Evolutionary conservation across 495 filamentous ascomycete genomes (phyloP), one percentile per base, ranked within the genome.

Genomic region (Penicillium pulvis): DNA sequence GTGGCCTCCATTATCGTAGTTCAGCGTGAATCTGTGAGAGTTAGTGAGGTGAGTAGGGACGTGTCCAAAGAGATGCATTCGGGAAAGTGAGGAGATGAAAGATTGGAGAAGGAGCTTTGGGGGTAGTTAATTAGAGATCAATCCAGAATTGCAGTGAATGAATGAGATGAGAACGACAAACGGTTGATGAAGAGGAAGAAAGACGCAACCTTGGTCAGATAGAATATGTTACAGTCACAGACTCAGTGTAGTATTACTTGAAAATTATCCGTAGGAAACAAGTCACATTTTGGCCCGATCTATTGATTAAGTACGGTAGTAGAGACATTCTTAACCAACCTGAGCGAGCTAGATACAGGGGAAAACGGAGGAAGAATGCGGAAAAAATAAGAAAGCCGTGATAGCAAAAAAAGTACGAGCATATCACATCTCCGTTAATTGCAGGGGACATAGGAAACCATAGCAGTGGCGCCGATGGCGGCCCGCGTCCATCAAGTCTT

Each of bases 251-350:
- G 8, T n/a, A 36, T 52, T 36, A 36, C 50, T 28, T 5, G 6
- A n/a, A 64, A 60, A 63, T 51, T 55, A 67, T 56, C 68, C 71
- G 57, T 66, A 68, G 63, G 69, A 53, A 75, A 73, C 62, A 69
- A 73, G 68, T 72, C 71, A 75, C 65, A 75, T 76, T 77, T 77
- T 71, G 65, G 73, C 74, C 64, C 76, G 59, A 63, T 64, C 73
- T 74, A 70, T 71, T 65, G 74, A 74, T 75, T 67, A 72, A 73
- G 75, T 67, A 76, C 72, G 67, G 58, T 58, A 59, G 65, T 33
- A 61, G 67, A 52, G 62, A 59, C 65, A 75, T 72, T 65, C 75
- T 75, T 73, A 74, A 77, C 74, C 73, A 76, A 75, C 53, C 65
- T 68, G 66, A 73, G 67, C 68, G 70, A 72, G 71, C 67, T 70